Percentiles rank a stretch among this genome's conserved stretches.
phyloP scores from a whole-genome alignment of 1,139 yeast species.

The Blastobotrys proliferans region DNA sequence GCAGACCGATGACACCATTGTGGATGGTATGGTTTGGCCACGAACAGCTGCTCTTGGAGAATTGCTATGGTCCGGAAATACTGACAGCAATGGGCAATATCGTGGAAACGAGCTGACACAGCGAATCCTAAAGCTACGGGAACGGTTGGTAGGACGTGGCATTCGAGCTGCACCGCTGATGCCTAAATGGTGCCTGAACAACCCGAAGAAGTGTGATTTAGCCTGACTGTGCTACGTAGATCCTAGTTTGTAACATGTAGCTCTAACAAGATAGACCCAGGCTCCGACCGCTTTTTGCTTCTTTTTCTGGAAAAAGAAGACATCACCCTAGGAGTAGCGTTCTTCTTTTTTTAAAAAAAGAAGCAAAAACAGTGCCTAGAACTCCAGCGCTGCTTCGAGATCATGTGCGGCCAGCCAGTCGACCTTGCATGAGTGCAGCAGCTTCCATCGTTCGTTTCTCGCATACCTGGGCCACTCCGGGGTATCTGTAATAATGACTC shows the following conservation, averaged over 20 bases:
- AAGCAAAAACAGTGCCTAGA: background rate
- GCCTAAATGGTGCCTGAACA: slow-evolving; percentile 41
- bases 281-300: too few species aligned
- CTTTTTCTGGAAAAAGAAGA: too few species aligned
- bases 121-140: slow-evolving; percentile 44
- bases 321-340: too few species aligned
- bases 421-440: background rate
- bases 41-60: slow-evolving; percentile 49
- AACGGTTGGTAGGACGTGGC: slow-evolving; percentile 42
- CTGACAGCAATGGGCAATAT: slow-evolving; percentile 32
- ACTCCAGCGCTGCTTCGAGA: background rate
- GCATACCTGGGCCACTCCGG: slow-evolving; percentile 1
- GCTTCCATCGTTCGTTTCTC: slow-evolving; percentile 1
- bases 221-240: background rate
- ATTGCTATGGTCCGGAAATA: slow-evolving; percentile 46
- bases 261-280: too few species aligned
- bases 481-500: background rate
- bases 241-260: background rate
- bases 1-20: slow-evolving; percentile 40
- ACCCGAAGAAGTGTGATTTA: slow-evolving; percentile 17
- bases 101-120: slow-evolving; percentile 38
- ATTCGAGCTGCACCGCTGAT: slow-evolving; percentile 41
- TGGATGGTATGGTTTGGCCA: slow-evolving; percentile 45
- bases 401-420: slow-evolving; percentile 1
- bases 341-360: too few species aligned